Conservation (phyloP, 2,329 filamentous ascomycete genomes). For the Uncinocarpus reesii region DNA sequence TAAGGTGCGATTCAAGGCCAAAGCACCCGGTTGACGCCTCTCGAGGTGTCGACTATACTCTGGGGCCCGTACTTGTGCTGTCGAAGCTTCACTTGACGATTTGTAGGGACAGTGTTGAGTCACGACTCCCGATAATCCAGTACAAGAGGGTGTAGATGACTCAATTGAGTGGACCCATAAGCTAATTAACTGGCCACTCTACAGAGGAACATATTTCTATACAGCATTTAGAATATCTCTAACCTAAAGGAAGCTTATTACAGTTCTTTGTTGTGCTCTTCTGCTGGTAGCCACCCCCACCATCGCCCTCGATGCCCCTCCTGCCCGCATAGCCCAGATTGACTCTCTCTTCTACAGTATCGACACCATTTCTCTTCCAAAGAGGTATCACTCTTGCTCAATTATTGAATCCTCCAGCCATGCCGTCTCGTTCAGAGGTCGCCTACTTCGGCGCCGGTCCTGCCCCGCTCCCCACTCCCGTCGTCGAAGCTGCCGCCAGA, state of each 20-base stretch:
- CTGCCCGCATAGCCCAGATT: not conserved
- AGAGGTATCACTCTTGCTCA: not conserved
- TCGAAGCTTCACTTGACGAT: too few species aligned
- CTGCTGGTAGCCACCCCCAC: not conserved
- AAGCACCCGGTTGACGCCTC: too few species aligned
- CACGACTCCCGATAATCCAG: not conserved
- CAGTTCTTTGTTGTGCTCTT: not conserved
- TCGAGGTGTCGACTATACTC: too few species aligned
- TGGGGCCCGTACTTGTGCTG: too few species aligned
- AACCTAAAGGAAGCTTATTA: too few species aligned
- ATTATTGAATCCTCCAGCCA: not conserved
- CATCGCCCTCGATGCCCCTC: not conserved
- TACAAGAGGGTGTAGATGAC: not conserved
- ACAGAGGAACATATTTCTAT: too few species aligned
- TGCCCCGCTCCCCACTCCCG: conserved; percentile 69
- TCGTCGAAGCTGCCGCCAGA: conserved; percentile 65
- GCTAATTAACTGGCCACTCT: not conserved
- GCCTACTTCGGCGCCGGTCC: conserved; percentile 85
- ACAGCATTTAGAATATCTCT: too few species aligned
- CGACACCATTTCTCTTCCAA: not conserved
- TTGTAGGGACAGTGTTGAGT: too few species aligned
- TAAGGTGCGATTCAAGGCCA: too few species aligned
- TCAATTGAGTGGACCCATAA: too few species aligned
- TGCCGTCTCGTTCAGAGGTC: conserved; percentile 17
- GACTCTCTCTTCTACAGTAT: not conserved